Evolutionary conservation across 2,329 filamentous ascomycete genomes (phyloP), one percentile per base, ranked within the genome.

Genomic region (Alternaria arbusti): DNA sequence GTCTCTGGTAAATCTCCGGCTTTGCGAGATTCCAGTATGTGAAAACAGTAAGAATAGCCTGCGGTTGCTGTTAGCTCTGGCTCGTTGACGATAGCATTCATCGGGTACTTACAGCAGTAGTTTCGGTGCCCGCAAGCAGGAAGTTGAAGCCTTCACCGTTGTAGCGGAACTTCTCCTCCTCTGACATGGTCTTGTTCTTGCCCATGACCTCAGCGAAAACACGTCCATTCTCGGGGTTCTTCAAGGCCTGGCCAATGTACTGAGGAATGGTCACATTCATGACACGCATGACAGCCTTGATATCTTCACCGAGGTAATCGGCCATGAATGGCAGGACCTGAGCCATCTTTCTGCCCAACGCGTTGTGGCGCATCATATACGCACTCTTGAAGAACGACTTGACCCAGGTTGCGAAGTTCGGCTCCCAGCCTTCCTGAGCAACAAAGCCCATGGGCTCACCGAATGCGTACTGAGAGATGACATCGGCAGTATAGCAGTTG

Each of bases 1-100:
- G 64, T 22, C 68, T 66, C 5, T 61, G 50, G 43, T 72, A 69
- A 17, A 74, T 36, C 26, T 64, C 46, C 32, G 70, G 75, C 26
- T 73, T 77, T 45, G 70, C 73, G 13, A 77, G 76, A 3, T 83
- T 65, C 72, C 76, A 73, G 65, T 76, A 79, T 6, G 75, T 68
- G 54, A 74, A 72, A 15, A 74, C 70, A 5, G 77, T 70, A 11
- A 80, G 72, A n/a, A 73, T 73, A 51, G 56, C 75, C 72, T 65
- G 64, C 40, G 12, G 44, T 64, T 65, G 68, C 63, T 15, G 67
- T 69, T 20, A 78, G 68, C 15, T 66, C 36, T 12, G 11, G 20
- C 12, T 15, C 22, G 4, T 46, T 11, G 17, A 23, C 2, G 6
- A 15, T 11, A 1, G 26, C 22, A 20, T 44, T n/a, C 4, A 10